A percentile compares a stretch with the other conserved stretches of the same genome.
Conservation (phyloP, 257 asterid species). For the Petunia secreta region DNA sequence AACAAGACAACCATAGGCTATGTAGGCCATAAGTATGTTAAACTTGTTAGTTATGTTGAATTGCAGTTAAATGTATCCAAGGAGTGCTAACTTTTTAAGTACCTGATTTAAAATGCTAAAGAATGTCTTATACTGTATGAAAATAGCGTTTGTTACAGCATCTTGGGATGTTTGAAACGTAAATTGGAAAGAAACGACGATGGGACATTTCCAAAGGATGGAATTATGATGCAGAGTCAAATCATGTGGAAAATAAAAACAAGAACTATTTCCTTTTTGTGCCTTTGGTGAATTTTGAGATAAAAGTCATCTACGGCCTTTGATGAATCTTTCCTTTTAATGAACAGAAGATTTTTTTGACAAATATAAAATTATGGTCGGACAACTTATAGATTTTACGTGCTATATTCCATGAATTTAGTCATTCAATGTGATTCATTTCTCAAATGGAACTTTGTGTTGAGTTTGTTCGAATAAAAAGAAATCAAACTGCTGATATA, state of each 20-base stretch:
- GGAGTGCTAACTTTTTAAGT: neutral
- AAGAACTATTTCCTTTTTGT: neutral
- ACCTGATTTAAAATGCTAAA: neutral
- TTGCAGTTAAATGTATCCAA: neutral
- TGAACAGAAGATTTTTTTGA: neutral
- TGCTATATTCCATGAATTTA: neutral
- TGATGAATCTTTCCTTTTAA: neutral
- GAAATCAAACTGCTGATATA: neutral
- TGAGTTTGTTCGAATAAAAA: constrained; percentile 14
- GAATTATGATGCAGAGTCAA: neutral
- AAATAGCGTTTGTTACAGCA: neutral
- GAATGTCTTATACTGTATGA: neutral
- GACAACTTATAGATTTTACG: neutral
- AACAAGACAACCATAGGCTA: constrained; percentile 20
- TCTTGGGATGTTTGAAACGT: neutral
- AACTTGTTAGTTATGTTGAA: neutral
- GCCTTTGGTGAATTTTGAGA: neutral
- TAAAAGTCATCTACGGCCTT: too few relatives aligned
- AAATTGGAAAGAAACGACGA: neutral
- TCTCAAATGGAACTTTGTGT: neutral
- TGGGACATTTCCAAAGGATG: neutral
- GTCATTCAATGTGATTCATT: too few relatives aligned
- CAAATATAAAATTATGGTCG: neutral
- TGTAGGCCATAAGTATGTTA: neutral
- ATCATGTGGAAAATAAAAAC: constrained; percentile 1